phyloP scores from a whole-genome alignment of 768 basidiomycete genomes.

The Pleurotus djamor region DNA sequence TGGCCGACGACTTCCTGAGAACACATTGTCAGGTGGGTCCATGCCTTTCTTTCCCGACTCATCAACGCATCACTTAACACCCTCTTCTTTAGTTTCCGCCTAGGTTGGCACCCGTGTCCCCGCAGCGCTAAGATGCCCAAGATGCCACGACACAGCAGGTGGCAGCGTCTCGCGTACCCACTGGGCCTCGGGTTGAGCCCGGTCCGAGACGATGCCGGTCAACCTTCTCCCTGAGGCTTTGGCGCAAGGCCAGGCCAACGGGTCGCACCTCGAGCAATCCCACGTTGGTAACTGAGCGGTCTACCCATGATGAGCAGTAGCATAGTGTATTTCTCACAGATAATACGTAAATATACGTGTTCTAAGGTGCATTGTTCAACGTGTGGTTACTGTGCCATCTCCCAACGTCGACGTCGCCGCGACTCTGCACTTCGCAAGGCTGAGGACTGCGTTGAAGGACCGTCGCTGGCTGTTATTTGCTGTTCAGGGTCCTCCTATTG shows the following conservation, averaged over 20 bases:
- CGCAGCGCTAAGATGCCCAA: too few species aligned
- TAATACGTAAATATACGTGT: not conserved
- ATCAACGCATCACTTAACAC: not conserved
- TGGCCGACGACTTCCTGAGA: conserved; percentile 4
- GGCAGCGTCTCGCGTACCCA: not conserved
- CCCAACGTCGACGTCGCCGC: too few species aligned
- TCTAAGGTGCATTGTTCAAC: too few species aligned
- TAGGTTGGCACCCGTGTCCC: too few species aligned
- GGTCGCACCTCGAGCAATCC: not conserved
- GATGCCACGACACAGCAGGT: not conserved
- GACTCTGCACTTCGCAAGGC: too few species aligned
- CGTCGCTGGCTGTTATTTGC: not conserved
- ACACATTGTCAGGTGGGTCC: not conserved
- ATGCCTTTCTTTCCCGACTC: not conserved
- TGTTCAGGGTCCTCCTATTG: not conserved
- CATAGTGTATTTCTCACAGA: not conserved
- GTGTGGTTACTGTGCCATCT: too few species aligned
- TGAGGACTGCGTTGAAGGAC: too few species aligned
- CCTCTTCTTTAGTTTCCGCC: not conserved
- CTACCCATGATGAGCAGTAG: not conserved
- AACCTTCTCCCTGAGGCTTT: not conserved
- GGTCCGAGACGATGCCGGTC: not conserved
- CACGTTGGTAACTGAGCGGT: not conserved
- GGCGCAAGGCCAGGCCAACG: not conserved
- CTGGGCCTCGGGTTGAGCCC: not conserved